phyloP scores from a whole-genome alignment of 768 basidiomycete species.

The Nidularia sp. region DNA sequence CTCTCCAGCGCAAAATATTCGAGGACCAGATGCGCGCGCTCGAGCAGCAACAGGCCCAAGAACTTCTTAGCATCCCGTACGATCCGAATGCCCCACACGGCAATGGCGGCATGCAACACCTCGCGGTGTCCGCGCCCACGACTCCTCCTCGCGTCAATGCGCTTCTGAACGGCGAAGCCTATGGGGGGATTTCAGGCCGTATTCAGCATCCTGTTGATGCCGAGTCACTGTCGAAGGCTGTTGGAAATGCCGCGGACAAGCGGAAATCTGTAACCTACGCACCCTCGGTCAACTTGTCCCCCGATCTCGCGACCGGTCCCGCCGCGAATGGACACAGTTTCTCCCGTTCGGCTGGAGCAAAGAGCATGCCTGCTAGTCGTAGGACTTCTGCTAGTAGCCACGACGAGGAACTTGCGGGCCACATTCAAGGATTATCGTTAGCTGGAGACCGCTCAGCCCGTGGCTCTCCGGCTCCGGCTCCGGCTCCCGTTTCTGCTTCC shows the following conservation, averaged over 20 bases:
- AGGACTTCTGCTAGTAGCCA: constrained; percentile 86
- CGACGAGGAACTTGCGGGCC: constrained; percentile 76
- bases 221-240: constrained; percentile 64
- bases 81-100: constrained; percentile 43
- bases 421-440: constrained; percentile 70
- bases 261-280: constrained; percentile 87
- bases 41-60: constrained; percentile 87
- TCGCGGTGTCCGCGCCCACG: constrained; percentile 87
- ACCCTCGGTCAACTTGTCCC: constrained; percentile 70
- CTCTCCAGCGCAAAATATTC: constrained; percentile 82
- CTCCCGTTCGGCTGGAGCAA: constrained; percentile 69
- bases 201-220: constrained; percentile 53
- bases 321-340: constrained; percentile 47
- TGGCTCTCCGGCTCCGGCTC: constrained; percentile 51
- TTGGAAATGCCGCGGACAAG: constrained; percentile 69
- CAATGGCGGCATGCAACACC: constrained; percentile 56
- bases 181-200: constrained; percentile 35
- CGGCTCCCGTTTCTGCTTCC: constrained; percentile 50
- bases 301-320: constrained; percentile 50
- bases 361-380: constrained; percentile 91
- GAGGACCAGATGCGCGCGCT: constrained; percentile 96
- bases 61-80: constrained; percentile 72
- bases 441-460: constrained; percentile 56
- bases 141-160: constrained; percentile 81
- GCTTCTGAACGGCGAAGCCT: constrained; percentile 56